Base-by-base conservation (phyloP, 345 rosid species). In the Microthlaspi erraticum region DNA sequence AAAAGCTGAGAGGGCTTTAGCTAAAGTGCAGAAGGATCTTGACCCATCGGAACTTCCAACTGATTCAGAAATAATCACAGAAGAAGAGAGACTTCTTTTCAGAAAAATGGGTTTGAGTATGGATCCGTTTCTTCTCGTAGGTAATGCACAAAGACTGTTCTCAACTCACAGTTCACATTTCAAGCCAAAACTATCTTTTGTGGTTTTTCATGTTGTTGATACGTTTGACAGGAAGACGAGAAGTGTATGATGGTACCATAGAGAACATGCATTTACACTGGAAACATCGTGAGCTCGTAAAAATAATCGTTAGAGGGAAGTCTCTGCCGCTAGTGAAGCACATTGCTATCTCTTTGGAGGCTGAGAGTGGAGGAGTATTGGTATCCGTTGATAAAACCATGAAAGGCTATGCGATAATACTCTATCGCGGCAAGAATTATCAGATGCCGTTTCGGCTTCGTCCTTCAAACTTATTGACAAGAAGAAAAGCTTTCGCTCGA, bases 221-320 rank as follows among this genome's bases (percentile, higher is more conserved):
- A 29, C 12, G 3, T 46, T 68, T 29, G 14, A 52, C 81, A 92
- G 96, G 98, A 46, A 83, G 87, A 81, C 75, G 97, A 66, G 97
- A 82, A 38, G 84, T 93, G 68, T 93, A 79, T 68, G 87, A 80
- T 77, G 97, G 97, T 75, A 90, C 93, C 26, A 77, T 90, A 73
- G 96, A 93, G 73, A 93, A 93, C 80, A 88, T 90, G 88, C 96
- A 93, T 80, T 79, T 93, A 61, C 97, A 93, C 56, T 93, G 98
- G 98, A 93, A 93, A 80, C 82, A 81, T 71, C 80, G 93, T 19
- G 98, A 93, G 78, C 77, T 88, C 42, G 98, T 93, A n/a, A 93
- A 93, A 75, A 69, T 93, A 50, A 81, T 88, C 17, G 90, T 83
- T 62, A 88, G 81, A 76, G 79, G 89, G 45, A 85, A 82, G 76